These are phyloP conservation scores for Raffaelea arxii DNA, from an alignment of 2,329 filamentous ascomycete species.

Conservation along the genomic window DNA sequence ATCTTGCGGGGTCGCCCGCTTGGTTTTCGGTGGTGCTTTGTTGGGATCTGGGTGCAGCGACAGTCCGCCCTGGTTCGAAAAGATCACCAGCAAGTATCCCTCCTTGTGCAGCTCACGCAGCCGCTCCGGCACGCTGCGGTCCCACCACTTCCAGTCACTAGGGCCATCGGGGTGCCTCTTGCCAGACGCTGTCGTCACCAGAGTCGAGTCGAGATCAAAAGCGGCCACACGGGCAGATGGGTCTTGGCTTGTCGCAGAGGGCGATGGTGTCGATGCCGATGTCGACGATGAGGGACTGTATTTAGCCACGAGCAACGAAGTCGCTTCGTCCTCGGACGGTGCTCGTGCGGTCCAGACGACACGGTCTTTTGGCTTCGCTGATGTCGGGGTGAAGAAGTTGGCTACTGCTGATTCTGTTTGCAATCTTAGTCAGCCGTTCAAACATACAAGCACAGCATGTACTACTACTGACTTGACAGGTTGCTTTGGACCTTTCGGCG, in stretches of 20 bases:
- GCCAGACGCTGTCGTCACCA: conserved; percentile 72
- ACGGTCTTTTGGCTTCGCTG: conserved; percentile 71
- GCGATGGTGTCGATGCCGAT: conserved; percentile 51
- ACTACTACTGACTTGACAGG: conserved; percentile 35
- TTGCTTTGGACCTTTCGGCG: conserved; percentile 40
- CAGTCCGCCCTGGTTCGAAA: conserved; percentile 86
- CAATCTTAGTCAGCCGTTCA: conserved; percentile 10
- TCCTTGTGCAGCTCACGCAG: conserved; percentile 61
- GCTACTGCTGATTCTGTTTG: conserved; percentile 57
- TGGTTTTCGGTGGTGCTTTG: conserved; percentile 50
- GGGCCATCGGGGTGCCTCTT: conserved; percentile 64
- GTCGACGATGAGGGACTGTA: conserved; percentile 41
- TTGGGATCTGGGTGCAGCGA: conserved; percentile 54
- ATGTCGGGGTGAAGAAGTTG: conserved; percentile 80
- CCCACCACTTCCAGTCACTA: conserved; percentile 93
- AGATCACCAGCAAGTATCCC: conserved; percentile 65
- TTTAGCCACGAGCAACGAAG: conserved; percentile 64
- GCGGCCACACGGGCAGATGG: background rate
- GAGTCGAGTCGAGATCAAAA: conserved; percentile 58
- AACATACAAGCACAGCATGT: background rate
- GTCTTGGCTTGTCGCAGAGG: background rate
- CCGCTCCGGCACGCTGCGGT: conserved; percentile 55
- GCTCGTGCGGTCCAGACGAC: conserved; percentile 63
- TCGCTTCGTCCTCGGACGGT: conserved; percentile 33
- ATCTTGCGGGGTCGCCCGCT: conserved; percentile 30